Conservation (phyloP, 2,329 filamentous ascomycete genomes). For the Shiraia sp. region DNA sequence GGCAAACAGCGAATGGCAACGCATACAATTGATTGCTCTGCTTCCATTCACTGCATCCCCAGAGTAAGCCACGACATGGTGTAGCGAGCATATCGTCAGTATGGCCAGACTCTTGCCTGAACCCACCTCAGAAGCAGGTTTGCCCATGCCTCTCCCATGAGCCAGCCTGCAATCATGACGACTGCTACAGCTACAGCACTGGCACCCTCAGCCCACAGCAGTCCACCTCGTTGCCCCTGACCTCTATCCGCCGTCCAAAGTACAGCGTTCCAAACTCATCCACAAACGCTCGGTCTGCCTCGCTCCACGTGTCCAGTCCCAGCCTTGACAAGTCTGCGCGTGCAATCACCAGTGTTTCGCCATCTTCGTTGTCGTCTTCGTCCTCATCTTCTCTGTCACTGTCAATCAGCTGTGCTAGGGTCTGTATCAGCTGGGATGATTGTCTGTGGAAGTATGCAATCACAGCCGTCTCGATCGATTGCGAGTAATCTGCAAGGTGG, state of each 20-base stretch:
- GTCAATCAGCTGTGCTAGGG: constrained; percentile 65
- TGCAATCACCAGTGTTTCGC: constrained; percentile 56
- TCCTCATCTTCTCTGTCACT: constrained; percentile 49
- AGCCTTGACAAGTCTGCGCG: constrained; percentile 69
- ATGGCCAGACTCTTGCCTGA: too few relatives aligned
- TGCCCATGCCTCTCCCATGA: too few relatives aligned
- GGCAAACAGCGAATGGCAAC: too few relatives aligned
- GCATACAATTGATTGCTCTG: too few relatives aligned
- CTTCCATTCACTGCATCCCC: too few relatives aligned
- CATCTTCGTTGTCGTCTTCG: constrained; percentile 30
- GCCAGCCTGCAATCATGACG: too few relatives aligned
- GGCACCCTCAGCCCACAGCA: constrained; percentile 71
- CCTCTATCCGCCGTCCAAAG: constrained; percentile 65
- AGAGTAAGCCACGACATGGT: too few relatives aligned
- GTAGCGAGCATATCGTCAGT: too few relatives aligned
- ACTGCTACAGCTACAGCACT: constrained; percentile 20
- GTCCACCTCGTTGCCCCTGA: constrained; percentile 71
- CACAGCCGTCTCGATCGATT: constrained; percentile 65
- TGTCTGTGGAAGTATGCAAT: constrained; percentile 82
- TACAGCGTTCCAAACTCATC: constrained; percentile 65
- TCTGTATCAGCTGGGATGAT: constrained; percentile 67
- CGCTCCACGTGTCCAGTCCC: constrained; percentile 79
- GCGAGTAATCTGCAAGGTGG: constrained; percentile 49
- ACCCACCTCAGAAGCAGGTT: too few relatives aligned
- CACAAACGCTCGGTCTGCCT: constrained; percentile 70